phyloP scores from a whole-genome alignment of 2,329 filamentous ascomycete species.

The Scopulariopsis brevicaulis region DNA sequence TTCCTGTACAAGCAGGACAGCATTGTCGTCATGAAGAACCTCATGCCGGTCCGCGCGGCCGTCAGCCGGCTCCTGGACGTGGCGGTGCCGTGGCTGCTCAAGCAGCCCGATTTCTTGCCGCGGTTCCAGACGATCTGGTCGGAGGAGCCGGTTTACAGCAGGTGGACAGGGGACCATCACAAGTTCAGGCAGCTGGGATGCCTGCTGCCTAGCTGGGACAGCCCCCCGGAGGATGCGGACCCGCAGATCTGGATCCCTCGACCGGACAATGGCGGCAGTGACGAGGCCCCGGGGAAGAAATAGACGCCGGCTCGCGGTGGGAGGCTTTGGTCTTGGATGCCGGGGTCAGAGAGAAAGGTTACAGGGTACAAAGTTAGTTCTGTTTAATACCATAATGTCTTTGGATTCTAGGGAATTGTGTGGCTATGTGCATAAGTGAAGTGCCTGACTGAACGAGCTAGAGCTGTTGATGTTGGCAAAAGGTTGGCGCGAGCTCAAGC shows the following conservation, averaged over 20 bases:
- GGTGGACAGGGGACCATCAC: background rate
- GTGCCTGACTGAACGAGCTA: background rate
- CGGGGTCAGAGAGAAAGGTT: background rate
- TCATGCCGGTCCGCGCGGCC: background rate
- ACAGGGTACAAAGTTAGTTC: background rate
- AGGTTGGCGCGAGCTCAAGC: background rate
- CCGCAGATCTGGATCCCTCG: background rate
- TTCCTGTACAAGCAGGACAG: background rate
- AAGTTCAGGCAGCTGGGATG: background rate
- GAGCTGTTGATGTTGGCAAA: background rate
- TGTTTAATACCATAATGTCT: background rate
- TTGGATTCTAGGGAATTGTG: background rate
- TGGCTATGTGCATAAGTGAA: background rate
- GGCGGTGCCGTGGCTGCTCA: background rate
- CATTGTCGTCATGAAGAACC: background rate
- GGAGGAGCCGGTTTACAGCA: background rate
- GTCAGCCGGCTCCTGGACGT: background rate
- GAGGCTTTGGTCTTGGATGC: background rate
- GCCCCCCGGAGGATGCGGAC: background rate
- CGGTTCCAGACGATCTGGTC: background rate
- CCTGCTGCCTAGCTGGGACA: background rate
- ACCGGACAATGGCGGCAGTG: background rate
- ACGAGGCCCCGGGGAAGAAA: background rate
- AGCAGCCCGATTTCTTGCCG: background rate
- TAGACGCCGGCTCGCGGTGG: background rate